Evolutionary conservation across 257 asterid genomes (phyloP).

Genomic region (Nicotiana noctiflora): DNA sequence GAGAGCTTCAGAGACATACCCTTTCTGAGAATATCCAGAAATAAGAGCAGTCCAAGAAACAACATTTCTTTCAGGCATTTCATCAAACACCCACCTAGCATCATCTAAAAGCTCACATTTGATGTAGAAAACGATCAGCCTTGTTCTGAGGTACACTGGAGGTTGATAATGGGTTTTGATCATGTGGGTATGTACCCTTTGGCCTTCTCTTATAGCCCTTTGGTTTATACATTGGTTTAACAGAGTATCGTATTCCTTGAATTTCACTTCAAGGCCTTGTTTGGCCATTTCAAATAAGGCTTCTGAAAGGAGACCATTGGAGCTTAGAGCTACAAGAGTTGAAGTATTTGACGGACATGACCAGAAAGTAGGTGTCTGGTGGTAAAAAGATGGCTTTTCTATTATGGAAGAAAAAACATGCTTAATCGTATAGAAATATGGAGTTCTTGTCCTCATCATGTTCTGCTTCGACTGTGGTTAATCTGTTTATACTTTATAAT

Average conservation of each 20-base stretch:
- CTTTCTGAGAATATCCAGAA: conserved; percentile 59
- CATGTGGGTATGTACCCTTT: conserved; percentile 75
- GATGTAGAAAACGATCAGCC: conserved; percentile 55
- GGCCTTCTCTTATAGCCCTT: conserved; percentile 69
- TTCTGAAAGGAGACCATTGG: conserved; percentile 24
- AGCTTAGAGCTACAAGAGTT: conserved; percentile 10
- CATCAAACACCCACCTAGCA: conserved; percentile 76
- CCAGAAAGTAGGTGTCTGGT: conserved; percentile 20
- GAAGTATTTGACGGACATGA: conserved; percentile 24
- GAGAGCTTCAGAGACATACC: conserved; percentile 47
- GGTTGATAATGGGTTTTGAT: conserved; percentile 60
- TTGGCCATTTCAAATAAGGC: conserved; percentile 45
- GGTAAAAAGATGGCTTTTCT: conserved; percentile 18
- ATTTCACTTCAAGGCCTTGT: conserved; percentile 42
- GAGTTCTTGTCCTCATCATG: conserved; percentile 7
- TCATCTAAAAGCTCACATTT: conserved; percentile 50
- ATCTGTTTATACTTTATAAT: too few species aligned
- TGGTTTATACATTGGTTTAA: conserved; percentile 50
- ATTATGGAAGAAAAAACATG: conserved; percentile 2
- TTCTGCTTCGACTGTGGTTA: too few species aligned
- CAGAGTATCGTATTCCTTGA: conserved; percentile 48
- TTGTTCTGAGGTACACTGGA: conserved; percentile 55
- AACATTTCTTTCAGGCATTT: conserved; percentile 73
- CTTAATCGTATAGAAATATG: conserved; percentile 4
- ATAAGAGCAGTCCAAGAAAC: conserved; percentile 88